These are phyloP conservation scores for Aspergillus fumigatus DNA, from an alignment of 2,329 filamentous ascomycete species.

Conservation along the genomic window DNA sequence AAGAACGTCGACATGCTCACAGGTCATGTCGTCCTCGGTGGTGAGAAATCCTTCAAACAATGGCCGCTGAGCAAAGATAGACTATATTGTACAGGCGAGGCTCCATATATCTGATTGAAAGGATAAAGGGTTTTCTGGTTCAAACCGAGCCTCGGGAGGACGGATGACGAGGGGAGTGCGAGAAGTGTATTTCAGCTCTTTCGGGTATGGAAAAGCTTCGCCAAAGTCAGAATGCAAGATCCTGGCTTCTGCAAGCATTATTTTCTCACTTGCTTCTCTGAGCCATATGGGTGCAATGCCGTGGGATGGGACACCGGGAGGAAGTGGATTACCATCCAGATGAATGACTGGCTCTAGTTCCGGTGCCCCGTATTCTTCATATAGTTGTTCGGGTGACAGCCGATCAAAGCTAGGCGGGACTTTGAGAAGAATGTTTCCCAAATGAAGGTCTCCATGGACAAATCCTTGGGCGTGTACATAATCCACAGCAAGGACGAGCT, in stretches of 20 bases:
- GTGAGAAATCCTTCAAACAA: too few relatives aligned
- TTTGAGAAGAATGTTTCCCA: conserved; percentile 33
- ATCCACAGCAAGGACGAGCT: conserved; percentile 28
- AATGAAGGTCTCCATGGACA: conserved; percentile 35
- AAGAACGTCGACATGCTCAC: too few relatives aligned
- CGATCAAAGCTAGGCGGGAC: conserved; percentile 12
- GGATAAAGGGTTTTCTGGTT: too few relatives aligned
- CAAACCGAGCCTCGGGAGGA: too few relatives aligned
- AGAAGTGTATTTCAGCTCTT: conserved; percentile 22
- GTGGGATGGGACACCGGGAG: conserved; percentile 26
- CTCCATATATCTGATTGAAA: too few relatives aligned
- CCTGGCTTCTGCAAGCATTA: conserved; percentile 25
- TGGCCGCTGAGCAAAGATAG: too few relatives aligned
- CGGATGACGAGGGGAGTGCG: conserved; percentile 21
- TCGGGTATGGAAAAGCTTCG: conserved; percentile 27
- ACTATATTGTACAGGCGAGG: too few relatives aligned
- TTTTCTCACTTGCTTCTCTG: conserved; percentile 27
- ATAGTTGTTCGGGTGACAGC: conserved; percentile 16
- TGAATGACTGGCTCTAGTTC: conserved; percentile 15
- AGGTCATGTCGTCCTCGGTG: too few relatives aligned
- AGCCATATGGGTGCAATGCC: conserved; percentile 32
- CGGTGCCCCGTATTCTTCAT: conserved; percentile 18
- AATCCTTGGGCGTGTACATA: conserved; percentile 15
- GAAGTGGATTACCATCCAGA: conserved; percentile 20
- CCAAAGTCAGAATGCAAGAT: conserved; percentile 35